Evolutionary conservation across 2,329 filamentous ascomycete genomes (phyloP), one percentile per base, ranked within the genome.

Genomic region (Penicillium occitanis): DNA sequence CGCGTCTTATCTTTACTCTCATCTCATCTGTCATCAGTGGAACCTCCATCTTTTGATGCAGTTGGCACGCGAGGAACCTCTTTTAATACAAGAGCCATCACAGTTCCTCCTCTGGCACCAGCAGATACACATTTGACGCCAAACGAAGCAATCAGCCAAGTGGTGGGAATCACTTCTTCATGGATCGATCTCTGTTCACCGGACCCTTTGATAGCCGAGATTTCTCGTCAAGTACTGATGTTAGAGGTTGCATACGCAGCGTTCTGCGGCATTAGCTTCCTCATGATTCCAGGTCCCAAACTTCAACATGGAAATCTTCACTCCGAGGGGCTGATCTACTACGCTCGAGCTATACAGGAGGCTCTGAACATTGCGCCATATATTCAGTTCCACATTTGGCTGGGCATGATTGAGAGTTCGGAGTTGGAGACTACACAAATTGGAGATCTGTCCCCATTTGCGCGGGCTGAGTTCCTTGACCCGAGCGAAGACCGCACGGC

Each of bases 191-290:
- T 98, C 13, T 90, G 89, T 72, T 96, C 93, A 2, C 81, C 88
- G 1, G 90, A 97, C 76, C 91, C 93, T 6, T 79, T 94, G 68
- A 89, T 98, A 69, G 88, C 92, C 7, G 91, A 91, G 76, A 85
- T 98, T 66, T 97, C 94, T 42, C 88, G 91, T 53, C 94, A 97
- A 79, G 91, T 96, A 6, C 83, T 99, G 69, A 93, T 93, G 75
- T 85, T 97, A 46, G 95, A 99, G 76, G 86, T 98, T 58, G 91
- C 92, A 59, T 99, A 97, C 79, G 95, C 96, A 69, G 93, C 92
- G 69, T 99, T 98, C 79, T 97, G 93, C 74, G 96, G 96, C 42
- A 86, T 95, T 58, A 88, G 89, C 65, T 96, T 91, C 77, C 84
- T 98, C 66, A 82, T 98, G 61, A 83, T 99, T 35, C 88, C 90